Evolutionary conservation across 2,329 filamentous ascomycete genomes (phyloP), one percentile per base, ranked within the genome.

Genomic region (Apiospora phragmitis): DNA sequence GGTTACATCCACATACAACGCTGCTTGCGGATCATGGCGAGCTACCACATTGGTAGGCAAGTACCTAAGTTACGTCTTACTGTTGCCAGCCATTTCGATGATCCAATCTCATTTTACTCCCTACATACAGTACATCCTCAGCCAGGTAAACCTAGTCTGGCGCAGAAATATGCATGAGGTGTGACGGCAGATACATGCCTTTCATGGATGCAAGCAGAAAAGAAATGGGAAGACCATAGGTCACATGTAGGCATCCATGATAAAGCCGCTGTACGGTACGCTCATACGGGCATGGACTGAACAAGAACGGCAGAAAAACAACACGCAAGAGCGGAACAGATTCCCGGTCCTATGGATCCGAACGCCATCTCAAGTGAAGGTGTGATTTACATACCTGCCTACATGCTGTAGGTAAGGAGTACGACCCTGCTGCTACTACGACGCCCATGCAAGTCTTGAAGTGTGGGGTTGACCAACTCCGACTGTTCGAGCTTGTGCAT

Each of bases 1-100:
- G 51, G 51, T 59, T 59, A 59, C 51, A 59, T 59, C 51, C 51
- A 59, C 51, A 59, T 59, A 35, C 51, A 21, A 59, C 51, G 26
- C 51, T 59, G 51, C 18, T 35, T 59, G 51, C 51, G 51, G 51
- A 59, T 59, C 51, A 59, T 59, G 51, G 14, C 51, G 29, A n/a
- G 26, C 51, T 59, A 59, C 51, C 35, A 32, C 26, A 32, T 32
- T 18, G 7, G 18, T 9, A 35, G 7, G 18, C 7, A 35, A 32
- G 51, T 59, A 59, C 29, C 26, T 35, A 9, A 26, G 26, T 55
- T 35, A 9, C 51, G 26, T 55, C 49, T 55, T 55, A 55, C 49
- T 55, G 49, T 21, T 35, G 35, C 29, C 29, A 26, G 29, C 5
- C 26, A 32, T 18, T 2, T 32, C 29, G n/a, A 21, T 59, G 14